Percentiles rank a stretch among this genome's conserved stretches.
Conservation (phyloP, 306 rosid species). For the Sechiopsis laciniata region DNA sequence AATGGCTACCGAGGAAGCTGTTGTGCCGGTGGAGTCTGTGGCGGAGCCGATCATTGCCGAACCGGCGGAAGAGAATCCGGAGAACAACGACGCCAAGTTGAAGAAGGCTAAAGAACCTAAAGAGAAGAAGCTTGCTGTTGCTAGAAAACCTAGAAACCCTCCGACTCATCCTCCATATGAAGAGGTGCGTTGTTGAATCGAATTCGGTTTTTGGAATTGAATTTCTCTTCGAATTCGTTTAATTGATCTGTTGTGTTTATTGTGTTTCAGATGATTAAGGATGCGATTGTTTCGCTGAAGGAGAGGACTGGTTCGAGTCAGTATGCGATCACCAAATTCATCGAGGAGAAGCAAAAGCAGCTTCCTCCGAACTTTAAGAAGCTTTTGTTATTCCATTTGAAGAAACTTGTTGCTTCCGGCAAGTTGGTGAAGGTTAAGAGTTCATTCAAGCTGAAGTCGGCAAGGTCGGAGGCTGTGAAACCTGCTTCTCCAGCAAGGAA, state of each 20-base stretch:
- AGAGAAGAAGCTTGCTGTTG: constrained; percentile 40
- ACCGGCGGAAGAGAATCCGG: constrained; percentile 33
- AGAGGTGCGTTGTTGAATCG: constrained; percentile 39
- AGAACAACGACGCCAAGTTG: constrained; percentile 34
- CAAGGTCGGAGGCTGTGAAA: constrained; percentile 13
- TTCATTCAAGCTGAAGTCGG: constrained; percentile 57
- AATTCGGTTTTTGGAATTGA: background rate
- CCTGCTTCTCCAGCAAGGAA: constrained; percentile 31
- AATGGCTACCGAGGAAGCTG: constrained; percentile 65
- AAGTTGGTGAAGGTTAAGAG: constrained; percentile 65
- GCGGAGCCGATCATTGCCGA: constrained; percentile 30
- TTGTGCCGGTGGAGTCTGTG: constrained; percentile 28
- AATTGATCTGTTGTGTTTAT: background rate
- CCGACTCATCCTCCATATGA: constrained; percentile 63
- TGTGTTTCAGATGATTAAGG: constrained; percentile 59
- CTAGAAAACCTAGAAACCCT: constrained; percentile 40
- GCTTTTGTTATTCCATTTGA: constrained; percentile 56
- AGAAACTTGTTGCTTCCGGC: constrained; percentile 60
- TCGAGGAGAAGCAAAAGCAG: constrained; percentile 67
- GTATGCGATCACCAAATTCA: constrained; percentile 67
- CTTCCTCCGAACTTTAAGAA: constrained; percentile 60
- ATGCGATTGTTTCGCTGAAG: constrained; percentile 58
- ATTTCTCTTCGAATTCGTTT: background rate
- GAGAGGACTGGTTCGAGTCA: constrained; percentile 93
- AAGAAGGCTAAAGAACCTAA: constrained; percentile 47